These are phyloP conservation scores for Ophiognomonia clavigignenti-juglandacearum DNA, from an alignment of 2,329 filamentous ascomycete genomes.

Conservation along the genomic window DNA sequence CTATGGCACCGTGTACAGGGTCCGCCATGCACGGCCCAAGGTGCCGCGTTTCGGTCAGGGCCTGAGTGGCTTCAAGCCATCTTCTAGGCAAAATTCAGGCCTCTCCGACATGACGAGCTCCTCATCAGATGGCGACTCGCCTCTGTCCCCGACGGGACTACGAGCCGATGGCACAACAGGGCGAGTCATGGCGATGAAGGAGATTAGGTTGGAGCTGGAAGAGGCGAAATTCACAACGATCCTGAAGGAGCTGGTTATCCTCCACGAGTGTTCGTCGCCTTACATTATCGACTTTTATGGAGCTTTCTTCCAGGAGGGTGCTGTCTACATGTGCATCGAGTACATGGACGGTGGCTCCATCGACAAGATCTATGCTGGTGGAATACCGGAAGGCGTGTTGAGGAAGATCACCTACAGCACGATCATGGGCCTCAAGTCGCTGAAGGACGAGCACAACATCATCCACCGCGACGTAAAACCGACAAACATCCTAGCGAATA, in stretches of 20 bases:
- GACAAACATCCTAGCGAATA: slow-evolving; percentile 95
- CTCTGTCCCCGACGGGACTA: slow-evolving; percentile 19
- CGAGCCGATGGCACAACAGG: slow-evolving; percentile 54
- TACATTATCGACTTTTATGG: slow-evolving; percentile 99
- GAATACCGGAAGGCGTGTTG: slow-evolving; percentile 82
- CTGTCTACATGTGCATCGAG: slow-evolving; percentile 98
- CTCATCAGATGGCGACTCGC: slow-evolving; percentile 25
- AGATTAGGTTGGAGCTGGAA: slow-evolving; percentile 91
- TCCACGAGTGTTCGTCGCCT: slow-evolving; percentile 90
- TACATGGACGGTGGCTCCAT: slow-evolving; percentile 99
- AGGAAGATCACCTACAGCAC: slow-evolving; percentile 88
- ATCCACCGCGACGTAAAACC: slow-evolving; percentile 98
- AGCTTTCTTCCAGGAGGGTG: slow-evolving; percentile 97
- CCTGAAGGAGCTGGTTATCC: slow-evolving; percentile 93
- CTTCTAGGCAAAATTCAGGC: slow-evolving; percentile 31
- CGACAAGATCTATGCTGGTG: slow-evolving; percentile 89
- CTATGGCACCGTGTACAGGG: slow-evolving; percentile 97
- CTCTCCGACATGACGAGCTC: slow-evolving; percentile 30
- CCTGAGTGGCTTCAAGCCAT: slow-evolving; percentile 43
- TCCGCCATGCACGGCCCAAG: slow-evolving; percentile 70
- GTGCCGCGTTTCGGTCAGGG: slow-evolving; percentile 56
- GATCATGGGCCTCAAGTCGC: slow-evolving; percentile 80
- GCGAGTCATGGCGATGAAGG: slow-evolving; percentile 97
- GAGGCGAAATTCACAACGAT: slow-evolving; percentile 96
- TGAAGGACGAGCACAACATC: slow-evolving; percentile 98